phyloP scores from a whole-genome alignment of 257 asterid genomes.

The Solanum chiquidenum region DNA sequence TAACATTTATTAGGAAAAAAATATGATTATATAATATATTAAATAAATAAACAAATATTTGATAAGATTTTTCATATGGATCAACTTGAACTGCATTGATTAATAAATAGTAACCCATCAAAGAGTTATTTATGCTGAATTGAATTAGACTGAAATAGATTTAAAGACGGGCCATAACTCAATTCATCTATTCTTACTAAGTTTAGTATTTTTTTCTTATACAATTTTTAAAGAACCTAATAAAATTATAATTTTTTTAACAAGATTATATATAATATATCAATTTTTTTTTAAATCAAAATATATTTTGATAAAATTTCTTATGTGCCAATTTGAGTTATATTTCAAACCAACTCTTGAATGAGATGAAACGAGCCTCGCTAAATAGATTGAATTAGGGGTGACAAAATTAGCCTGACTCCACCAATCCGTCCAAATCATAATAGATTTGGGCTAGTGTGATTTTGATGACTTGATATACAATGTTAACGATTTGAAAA shows the following conservation, averaged over 20 bases:
- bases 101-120: not conserved
- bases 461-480: too few relatives aligned
- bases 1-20: too few relatives aligned
- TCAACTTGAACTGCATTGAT: not conserved
- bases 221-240: not conserved
- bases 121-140: not conserved
- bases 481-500: too few relatives aligned
- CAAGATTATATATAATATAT: too few relatives aligned
- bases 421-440: accelerated
- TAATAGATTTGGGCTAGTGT: not conserved
- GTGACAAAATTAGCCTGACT: not conserved
- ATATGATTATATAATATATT: not conserved
- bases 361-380: not conserved
- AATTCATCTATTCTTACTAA: not conserved
- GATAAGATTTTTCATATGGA: too few relatives aligned
- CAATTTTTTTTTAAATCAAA: too few relatives aligned
- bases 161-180: not conserved
- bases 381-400: not conserved
- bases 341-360: not conserved
- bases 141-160: too few relatives aligned
- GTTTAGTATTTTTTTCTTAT: not conserved
- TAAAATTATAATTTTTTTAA: too few relatives aligned
- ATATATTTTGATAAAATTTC: too few relatives aligned
- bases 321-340: not conserved
- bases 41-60: too few relatives aligned